Conservation (phyloP, 208 protist species). For the Leishmania tropica region DNA sequence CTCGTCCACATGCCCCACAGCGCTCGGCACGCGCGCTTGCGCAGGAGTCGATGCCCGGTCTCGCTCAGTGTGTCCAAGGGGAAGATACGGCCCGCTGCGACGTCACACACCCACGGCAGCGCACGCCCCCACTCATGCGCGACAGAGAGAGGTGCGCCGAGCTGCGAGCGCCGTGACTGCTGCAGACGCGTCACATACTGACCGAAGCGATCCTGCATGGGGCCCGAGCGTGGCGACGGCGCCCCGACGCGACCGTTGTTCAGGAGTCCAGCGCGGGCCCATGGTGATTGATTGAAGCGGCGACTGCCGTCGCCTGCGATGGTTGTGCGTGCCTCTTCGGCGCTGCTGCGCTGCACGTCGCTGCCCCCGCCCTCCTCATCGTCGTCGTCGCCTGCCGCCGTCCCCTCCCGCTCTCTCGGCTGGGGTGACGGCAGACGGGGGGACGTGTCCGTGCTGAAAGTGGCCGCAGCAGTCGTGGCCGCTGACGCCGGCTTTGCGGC, state of each 20-base stretch:
- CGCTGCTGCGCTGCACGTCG: neutral
- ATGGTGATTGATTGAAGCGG: neutral
- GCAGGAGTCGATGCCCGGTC: constrained; percentile 34
- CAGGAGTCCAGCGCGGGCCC: neutral
- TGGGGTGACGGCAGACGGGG: neutral
- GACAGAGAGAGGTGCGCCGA: neutral
- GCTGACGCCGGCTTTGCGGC: neutral
- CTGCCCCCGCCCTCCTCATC: neutral
- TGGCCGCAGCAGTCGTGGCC: neutral
- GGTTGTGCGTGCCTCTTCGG: neutral
- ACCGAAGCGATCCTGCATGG: no score
- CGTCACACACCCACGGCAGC: constrained; percentile 47
- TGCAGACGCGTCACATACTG: neutral
- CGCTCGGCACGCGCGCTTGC: constrained; percentile 38
- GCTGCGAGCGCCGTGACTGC: neutral
- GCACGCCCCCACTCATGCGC: constrained; percentile 25
- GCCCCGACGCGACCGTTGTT: neutral
- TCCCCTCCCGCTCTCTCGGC: neutral
- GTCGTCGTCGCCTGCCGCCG: neutral
- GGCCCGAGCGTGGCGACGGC: neutral
- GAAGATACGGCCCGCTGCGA: constrained; percentile 36
- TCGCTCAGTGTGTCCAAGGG: constrained; percentile 30
- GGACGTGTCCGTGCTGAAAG: no score
- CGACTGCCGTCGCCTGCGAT: neutral
- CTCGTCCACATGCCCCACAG: constrained; percentile 56